Evolutionary conservation across 2,329 filamentous ascomycete genomes (phyloP), one percentile per base, ranked within the genome.

Genomic region (Penicillium hordei): DNA sequence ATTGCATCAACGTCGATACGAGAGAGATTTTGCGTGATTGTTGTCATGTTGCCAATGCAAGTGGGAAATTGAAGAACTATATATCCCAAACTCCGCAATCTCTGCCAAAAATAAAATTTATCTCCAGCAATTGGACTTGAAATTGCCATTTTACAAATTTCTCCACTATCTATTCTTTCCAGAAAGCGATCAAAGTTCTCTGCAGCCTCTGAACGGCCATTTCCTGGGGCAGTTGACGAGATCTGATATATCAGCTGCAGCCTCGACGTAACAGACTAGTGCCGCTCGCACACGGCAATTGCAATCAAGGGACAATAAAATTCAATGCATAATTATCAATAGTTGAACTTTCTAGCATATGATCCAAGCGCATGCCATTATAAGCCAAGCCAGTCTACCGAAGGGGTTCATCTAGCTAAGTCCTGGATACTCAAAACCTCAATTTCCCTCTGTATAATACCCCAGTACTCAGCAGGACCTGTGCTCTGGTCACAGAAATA

Each of bases 171-270:
- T 4, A 5, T 8, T 5, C 0, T 3, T 36, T 17, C 21, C 7
- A 21, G 21, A 36, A 31, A 36, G 8, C 2, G 12, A n/a, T 7
- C 15, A 25, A 34, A 4, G 1, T 27, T 46, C 10, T 3, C 8
- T 46, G 31, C 21, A 29, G 31, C 8, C 5, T 8, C 31, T 36
- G 10, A 17, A 36, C 8, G 5, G 1, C 13, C 19, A 34, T n/a
- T 23, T 46, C 4, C 39, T 19, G 21, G 27, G 19, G 25, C 7
- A 15, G 38, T 23, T 13, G 27, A 36, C 4, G 7, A 43, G 13
- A 57, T 53, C 49, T 57, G 55, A 57, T 42, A 29, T 33, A 34
- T 57, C 55, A 48, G 27, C 36, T 57, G 21, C 25, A 23, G 42
- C 19, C 17, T 29, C 34, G 34, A 48, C 19, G 12, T 27, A 50